Percentiles rank a stretch among this genome's conserved stretches.
phyloP scores from a whole-genome alignment of 2,329 filamentous ascomycete genomes.

The Penicillium brasilianum region DNA sequence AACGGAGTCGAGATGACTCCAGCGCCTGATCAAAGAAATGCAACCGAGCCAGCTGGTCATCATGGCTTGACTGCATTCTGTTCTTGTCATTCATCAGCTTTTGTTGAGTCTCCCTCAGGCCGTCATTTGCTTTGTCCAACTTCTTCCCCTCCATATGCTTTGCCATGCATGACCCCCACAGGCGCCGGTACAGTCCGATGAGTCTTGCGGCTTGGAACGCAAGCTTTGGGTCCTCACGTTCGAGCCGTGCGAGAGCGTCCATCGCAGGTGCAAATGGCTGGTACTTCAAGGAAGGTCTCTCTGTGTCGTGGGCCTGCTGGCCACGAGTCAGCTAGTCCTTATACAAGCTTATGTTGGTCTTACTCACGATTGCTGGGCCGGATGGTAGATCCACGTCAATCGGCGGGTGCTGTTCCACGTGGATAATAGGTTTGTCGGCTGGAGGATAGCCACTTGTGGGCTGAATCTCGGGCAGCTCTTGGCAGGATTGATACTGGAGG shows the following conservation, averaged over 20 bases:
- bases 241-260: background rate
- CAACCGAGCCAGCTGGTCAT: background rate
- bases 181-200: background rate
- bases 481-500: background rate
- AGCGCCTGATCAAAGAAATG: background rate
- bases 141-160: background rate
- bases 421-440: background rate
- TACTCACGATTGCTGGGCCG: too few species aligned
- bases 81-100: background rate
- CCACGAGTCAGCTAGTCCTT: too few species aligned
- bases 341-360: too few species aligned
- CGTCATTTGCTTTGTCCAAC: background rate
- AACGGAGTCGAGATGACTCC: background rate
- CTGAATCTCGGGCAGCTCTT: background rate
- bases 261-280: background rate
- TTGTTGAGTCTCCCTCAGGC: background rate
- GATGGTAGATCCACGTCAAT: too few species aligned
- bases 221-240: background rate
- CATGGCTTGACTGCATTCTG: background rate
- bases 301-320: too few species aligned
- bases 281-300: background rate
- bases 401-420: background rate
- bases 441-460: background rate
- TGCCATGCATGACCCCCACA: background rate
- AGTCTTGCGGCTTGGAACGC: background rate